A percentile compares a stretch with the other conserved stretches of the same genome.
These are phyloP conservation scores for Didymella arachidicola DNA, from an alignment of 2,329 filamentous ascomycete genomes.

Conservation along the genomic window DNA sequence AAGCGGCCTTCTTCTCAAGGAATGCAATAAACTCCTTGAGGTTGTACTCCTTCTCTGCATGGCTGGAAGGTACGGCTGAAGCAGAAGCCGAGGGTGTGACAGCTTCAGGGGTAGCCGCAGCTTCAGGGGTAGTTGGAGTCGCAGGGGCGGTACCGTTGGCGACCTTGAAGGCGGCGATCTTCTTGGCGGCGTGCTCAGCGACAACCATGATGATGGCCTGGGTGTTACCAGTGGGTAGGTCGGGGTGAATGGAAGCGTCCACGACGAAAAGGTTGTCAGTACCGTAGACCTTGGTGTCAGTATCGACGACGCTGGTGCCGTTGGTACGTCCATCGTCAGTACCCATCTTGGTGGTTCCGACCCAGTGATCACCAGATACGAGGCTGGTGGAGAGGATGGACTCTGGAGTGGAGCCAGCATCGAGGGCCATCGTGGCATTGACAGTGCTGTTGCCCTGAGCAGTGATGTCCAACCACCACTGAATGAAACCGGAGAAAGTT, in stretches of 20 bases:
- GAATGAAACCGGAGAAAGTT: conserved; percentile 17
- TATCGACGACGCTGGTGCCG: conserved; percentile 43
- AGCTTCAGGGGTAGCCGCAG: conserved; percentile 14
- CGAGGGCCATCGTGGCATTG: conserved; percentile 15
- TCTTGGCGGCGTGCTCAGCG: conserved; percentile 67
- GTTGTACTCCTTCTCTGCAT: conserved; percentile 10
- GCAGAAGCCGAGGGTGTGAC: not conserved
- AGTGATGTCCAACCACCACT: conserved; percentile 22
- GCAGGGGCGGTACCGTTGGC: conserved; percentile 47
- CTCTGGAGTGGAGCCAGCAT: conserved; percentile 13
- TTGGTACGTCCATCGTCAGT: conserved; percentile 44
- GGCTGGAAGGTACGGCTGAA: not conserved
- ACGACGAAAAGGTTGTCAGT: conserved; percentile 56
- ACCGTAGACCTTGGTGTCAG: conserved; percentile 54
- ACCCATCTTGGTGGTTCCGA: conserved; percentile 22
- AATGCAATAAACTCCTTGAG: conserved; percentile 17
- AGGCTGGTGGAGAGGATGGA: conserved; percentile 10
- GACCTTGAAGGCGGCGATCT: conserved; percentile 55
- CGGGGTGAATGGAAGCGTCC: conserved; percentile 65
- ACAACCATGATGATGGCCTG: conserved; percentile 70
- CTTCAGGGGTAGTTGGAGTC: conserved; percentile 43
- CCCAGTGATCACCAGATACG: conserved; percentile 20
- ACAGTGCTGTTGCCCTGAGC: conserved; percentile 14
- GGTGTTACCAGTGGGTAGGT: conserved; percentile 73
- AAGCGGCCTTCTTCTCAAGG: conserved; percentile 13